Evolutionary conservation across 129 eudicot genomes (phyloP).

Genomic region (Chrysanthemum lavandulifolium): DNA sequence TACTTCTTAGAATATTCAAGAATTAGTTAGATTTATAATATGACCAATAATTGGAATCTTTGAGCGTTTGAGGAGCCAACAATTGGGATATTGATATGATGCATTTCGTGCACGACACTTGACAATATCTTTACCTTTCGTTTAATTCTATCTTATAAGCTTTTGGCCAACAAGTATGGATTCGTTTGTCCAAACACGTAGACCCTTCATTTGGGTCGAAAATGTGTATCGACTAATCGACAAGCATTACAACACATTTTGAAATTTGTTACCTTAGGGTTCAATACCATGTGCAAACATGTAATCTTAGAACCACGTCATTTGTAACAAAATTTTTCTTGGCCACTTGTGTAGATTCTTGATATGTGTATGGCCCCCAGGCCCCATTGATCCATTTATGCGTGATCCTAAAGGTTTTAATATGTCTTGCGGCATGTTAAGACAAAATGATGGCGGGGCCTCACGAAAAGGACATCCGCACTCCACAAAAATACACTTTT

Average conservation of each 20-base stretch:
- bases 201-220: neutral
- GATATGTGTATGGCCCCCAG: neutral
- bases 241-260: neutral
- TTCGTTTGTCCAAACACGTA: too few species aligned
- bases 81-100: neutral
- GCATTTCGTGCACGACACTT: neutral
- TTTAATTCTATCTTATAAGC: too few species aligned
- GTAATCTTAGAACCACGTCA: neutral
- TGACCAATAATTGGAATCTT: neutral
- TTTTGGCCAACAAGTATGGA: too few species aligned
- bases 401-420: too few species aligned
- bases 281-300: neutral
- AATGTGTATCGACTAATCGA: neutral
- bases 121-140: too few species aligned
- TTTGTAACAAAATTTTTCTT: neutral
- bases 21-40: neutral
- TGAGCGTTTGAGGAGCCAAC: neutral
- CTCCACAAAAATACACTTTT: too few species aligned
- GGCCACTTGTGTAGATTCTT: neutral
- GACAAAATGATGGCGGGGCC: too few species aligned
- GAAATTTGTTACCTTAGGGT: too few species aligned
- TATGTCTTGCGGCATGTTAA: too few species aligned
- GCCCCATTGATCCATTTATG: neutral
- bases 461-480: too few species aligned
- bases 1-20: neutral